Percentiles rank a stretch among this genome's conserved stretches.
phyloP scores from a whole-genome alignment of 805 yeast genomes.

The Metschnikowia gelsemii region DNA sequence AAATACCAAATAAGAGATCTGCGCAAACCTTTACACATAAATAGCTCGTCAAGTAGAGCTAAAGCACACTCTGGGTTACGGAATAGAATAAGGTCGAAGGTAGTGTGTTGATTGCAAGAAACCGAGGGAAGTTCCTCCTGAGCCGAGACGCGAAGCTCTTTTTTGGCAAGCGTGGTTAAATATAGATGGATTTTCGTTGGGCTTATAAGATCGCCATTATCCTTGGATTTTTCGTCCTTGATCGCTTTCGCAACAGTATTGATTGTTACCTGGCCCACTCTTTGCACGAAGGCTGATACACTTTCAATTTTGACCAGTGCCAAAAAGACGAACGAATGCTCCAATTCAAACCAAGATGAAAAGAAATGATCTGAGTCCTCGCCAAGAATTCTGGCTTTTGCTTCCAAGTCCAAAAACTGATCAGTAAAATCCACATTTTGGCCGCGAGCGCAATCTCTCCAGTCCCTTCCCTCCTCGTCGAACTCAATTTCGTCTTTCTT shows the following conservation, averaged over 20 bases:
- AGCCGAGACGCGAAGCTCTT: constrained; percentile 25
- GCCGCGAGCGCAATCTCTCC: constrained; percentile 71
- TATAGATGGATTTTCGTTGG: constrained; percentile 53
- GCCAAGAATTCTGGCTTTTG: constrained; percentile 18
- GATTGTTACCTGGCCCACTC: constrained; percentile 41
- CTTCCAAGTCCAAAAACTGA: constrained; percentile 22
- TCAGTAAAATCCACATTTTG: constrained; percentile 38
- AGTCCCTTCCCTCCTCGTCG: constrained; percentile 63
- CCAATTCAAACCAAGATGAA: constrained; percentile 26
- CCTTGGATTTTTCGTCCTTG: constrained; percentile 21
- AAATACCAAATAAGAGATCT: constrained; percentile 65
- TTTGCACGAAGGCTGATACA: constrained; percentile 23
- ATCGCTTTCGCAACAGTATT: constrained; percentile 52
- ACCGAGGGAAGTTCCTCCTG: constrained; percentile 29
- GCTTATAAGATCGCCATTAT: constrained; percentile 28
- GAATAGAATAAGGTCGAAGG: constrained; percentile 52
- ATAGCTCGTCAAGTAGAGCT: constrained; percentile 63
- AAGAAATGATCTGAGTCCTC: constrained; percentile 31
- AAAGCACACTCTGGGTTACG: constrained; percentile 54
- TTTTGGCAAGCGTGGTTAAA: constrained; percentile 38
- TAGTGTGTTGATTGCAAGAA: constrained; percentile 34
- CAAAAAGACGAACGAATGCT: constrained; percentile 26
- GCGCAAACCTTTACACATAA: constrained; percentile 66
- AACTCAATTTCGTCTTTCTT: constrained; percentile 40
- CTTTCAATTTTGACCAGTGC: constrained; percentile 28